A percentile compares a stretch with the other conserved stretches of the same genome.
phyloP scores from a whole-genome alignment of 2,329 filamentous ascomycete species.

The Neurospora sp. region DNA sequence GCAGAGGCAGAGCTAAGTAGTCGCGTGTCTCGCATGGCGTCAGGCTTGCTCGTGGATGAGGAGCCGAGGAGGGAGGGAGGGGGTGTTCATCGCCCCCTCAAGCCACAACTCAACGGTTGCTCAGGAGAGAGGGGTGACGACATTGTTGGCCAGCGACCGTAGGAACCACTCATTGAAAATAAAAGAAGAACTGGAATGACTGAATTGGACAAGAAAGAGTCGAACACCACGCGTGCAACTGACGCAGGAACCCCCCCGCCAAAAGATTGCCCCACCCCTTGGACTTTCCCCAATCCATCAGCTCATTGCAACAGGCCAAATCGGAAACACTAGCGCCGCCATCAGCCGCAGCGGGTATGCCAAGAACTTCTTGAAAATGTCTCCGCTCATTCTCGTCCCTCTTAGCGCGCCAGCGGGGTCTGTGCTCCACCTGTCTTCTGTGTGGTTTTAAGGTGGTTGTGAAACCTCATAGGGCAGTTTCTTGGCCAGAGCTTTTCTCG shows the following conservation, averaged over 20 bases:
- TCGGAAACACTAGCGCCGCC: constrained; percentile 28
- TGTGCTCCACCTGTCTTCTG: neutral
- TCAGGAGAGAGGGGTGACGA: neutral
- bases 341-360: constrained; percentile 17
- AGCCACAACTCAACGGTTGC: neutral
- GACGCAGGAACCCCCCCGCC: neutral
- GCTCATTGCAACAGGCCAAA: constrained; percentile 7
- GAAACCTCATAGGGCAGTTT: neutral
- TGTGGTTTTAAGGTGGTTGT: neutral
- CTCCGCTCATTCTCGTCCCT: neutral
- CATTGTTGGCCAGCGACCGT: neutral
- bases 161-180: neutral
- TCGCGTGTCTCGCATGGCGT: neutral
- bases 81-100: neutral
- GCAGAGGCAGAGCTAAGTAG: neutral
- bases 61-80: neutral
- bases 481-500: neutral
- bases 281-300: constrained; percentile 20
- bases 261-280: constrained; percentile 3
- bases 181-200: neutral
- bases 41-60: neutral
- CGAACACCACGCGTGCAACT: neutral
- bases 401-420: neutral
- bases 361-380: neutral
- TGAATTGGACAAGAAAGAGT: neutral